Conservation (phyloP, 1,284 basidiomycete species). For the Sphagnurus paluster region DNA sequence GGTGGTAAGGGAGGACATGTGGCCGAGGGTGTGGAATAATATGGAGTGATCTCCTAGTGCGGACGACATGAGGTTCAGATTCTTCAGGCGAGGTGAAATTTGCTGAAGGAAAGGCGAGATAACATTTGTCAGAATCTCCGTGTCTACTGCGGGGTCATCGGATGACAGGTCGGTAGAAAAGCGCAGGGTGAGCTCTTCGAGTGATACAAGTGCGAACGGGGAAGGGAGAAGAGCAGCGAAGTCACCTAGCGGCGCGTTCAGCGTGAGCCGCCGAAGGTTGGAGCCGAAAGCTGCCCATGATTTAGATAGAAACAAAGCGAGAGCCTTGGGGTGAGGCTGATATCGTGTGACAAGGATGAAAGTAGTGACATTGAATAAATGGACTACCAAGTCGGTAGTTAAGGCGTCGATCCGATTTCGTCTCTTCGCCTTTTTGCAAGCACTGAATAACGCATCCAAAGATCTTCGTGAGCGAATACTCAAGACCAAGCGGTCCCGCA, state of each 20-base stretch:
- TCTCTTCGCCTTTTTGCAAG: neutral
- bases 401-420: slow-evolving; percentile 8
- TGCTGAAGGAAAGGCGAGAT: slow-evolving; percentile 10
- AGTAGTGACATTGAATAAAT: slow-evolving; percentile 13
- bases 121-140: neutral
- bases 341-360: slow-evolving; percentile 13
- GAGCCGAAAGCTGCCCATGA: slow-evolving; percentile 11
- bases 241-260: slow-evolving; percentile 13
- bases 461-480: neutral
- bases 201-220: slow-evolving; percentile 2
- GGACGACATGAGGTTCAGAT: slow-evolving; percentile 13
- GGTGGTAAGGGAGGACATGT: slow-evolving; percentile 6
- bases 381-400: slow-evolving; percentile 6
- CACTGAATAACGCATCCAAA: neutral
- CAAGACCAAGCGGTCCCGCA: slow-evolving; percentile 8
- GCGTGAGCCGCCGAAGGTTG: slow-evolving; percentile 10
- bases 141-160: slow-evolving; percentile 10
- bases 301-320: slow-evolving; percentile 9
- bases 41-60: slow-evolving; percentile 15
- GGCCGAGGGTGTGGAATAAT: slow-evolving; percentile 10
- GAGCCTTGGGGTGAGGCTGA: slow-evolving; percentile 7
- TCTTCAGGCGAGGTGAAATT: slow-evolving; percentile 6
- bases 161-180: slow-evolving; percentile 12
- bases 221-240: slow-evolving; percentile 11
- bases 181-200: slow-evolving; percentile 11